These are phyloP conservation scores for Fusarium armeniacum DNA, from an alignment of 2,329 filamentous ascomycete species.

Conservation along the genomic window DNA sequence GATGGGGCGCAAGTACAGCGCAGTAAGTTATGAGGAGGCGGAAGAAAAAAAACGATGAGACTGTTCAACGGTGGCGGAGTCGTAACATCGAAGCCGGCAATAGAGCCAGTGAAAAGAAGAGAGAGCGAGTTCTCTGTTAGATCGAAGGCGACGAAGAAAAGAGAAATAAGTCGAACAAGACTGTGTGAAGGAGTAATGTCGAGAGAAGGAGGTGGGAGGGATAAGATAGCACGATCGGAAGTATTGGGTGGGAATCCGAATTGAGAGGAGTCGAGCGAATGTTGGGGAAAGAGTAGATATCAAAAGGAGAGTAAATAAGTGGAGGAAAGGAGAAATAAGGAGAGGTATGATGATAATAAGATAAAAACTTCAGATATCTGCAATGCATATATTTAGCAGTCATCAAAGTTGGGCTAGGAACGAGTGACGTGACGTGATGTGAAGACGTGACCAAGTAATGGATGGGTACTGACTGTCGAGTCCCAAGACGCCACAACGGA, in stretches of 20 bases:
- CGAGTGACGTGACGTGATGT: constrained; percentile 21
- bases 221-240: constrained; percentile 25
- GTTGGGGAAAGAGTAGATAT: constrained; percentile 18
- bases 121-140: background rate
- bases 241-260: constrained; percentile 22
- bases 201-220: constrained; percentile 16
- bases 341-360: background rate
- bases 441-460: constrained; percentile 11
- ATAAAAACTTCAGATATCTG: constrained; percentile 17
- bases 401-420: background rate
- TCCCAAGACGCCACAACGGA: constrained; percentile 6
- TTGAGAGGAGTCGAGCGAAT: constrained; percentile 14
- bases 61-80: constrained; percentile 31
- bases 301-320: constrained; percentile 15
- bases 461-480: background rate
- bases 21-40: constrained; percentile 22
- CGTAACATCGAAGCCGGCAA: constrained; percentile 14
- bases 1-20: constrained; percentile 36
- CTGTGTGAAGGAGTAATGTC: background rate
- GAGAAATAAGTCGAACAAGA: background rate
- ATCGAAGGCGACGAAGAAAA: constrained; percentile 2
- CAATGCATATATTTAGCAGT: background rate
- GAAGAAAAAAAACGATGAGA: constrained; percentile 24
- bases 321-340: constrained; percentile 11
- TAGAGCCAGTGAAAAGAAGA: constrained; percentile 8